These are phyloP conservation scores for Botrytis cinerea DNA, from an alignment of 2,329 filamentous ascomycete species.

Conservation along the genomic window DNA sequence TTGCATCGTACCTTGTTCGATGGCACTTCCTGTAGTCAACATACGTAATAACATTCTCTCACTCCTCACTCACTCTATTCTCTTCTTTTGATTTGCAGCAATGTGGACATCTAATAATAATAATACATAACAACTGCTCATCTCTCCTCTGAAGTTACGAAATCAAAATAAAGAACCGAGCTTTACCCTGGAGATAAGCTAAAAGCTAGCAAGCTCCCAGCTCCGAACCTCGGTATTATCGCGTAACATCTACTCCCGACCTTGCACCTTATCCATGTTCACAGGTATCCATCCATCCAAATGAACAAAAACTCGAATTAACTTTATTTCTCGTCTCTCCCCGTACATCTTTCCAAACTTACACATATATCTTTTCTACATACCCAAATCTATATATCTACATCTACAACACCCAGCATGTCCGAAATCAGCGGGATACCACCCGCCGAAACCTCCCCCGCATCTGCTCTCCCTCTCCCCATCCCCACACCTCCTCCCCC, in stretches of 20 bases:
- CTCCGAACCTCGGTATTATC: conserved; percentile 24
- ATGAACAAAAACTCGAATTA: conserved; percentile 3
- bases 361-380: background rate
- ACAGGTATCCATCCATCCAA: conserved; percentile 7
- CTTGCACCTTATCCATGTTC: conserved; percentile 14
- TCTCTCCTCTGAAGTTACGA: background rate
- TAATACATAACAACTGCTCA: background rate
- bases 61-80: background rate
- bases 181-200: background rate
- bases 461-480: conserved; percentile 28
- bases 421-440: conserved; percentile 35
- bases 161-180: background rate
- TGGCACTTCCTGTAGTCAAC: background rate
- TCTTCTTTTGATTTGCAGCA: background rate
- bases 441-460: conserved; percentile 31
- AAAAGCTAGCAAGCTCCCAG: conserved; percentile 4
- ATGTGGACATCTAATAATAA: background rate
- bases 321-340: background rate
- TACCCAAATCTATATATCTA: background rate
- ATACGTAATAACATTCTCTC: background rate
- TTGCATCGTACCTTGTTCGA: background rate
- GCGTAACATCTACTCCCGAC: conserved; percentile 14
- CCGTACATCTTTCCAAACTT: background rate
- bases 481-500: conserved; percentile 27
- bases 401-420: conserved; percentile 28